phyloP scores from a whole-genome alignment of 176 grass and related monocot genomes.

The Typha latifolia region DNA sequence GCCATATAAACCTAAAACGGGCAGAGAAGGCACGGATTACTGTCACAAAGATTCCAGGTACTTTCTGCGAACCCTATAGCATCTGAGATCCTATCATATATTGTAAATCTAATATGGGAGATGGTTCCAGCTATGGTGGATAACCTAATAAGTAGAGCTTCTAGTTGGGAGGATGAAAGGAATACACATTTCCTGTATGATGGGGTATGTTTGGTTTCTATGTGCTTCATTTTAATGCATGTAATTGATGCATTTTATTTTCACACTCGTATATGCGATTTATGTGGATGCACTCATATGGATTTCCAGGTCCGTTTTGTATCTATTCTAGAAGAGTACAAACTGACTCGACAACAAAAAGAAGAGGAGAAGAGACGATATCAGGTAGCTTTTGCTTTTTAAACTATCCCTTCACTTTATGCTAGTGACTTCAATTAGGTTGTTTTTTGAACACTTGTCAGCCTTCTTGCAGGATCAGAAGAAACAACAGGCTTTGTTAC shows the following conservation, averaged over 20 bases:
- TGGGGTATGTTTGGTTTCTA: slow-evolving; percentile 19
- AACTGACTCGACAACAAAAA: slow-evolving; percentile 32
- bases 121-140: slow-evolving; percentile 32
- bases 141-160: slow-evolving; percentile 40
- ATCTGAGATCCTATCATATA: not conserved
- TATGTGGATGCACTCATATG: not conserved
- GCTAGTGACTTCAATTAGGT: not conserved
- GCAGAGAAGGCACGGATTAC: slow-evolving; percentile 49
- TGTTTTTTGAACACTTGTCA: not conserved
- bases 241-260: not conserved
- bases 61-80: not conserved
- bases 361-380: slow-evolving; percentile 40
- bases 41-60: slow-evolving; percentile 52
- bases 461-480: slow-evolving; percentile 44
- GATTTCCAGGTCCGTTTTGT: slow-evolving; percentile 31
- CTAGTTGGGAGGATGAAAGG: slow-evolving; percentile 48
- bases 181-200: slow-evolving; percentile 57
- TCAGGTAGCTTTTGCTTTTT: slow-evolving; percentile 20
- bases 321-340: slow-evolving; percentile 52
- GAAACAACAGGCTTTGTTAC: slow-evolving; percentile 39
- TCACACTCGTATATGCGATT: not conserved
- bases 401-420: not conserved
- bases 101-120: not conserved
- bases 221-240: not conserved
- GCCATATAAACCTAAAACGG: slow-evolving; percentile 46